A percentile compares a stretch with the other conserved stretches of the same genome.
Conservation (phyloP, 805 yeast genomes). For the Spencermartinsiella europaea region DNA sequence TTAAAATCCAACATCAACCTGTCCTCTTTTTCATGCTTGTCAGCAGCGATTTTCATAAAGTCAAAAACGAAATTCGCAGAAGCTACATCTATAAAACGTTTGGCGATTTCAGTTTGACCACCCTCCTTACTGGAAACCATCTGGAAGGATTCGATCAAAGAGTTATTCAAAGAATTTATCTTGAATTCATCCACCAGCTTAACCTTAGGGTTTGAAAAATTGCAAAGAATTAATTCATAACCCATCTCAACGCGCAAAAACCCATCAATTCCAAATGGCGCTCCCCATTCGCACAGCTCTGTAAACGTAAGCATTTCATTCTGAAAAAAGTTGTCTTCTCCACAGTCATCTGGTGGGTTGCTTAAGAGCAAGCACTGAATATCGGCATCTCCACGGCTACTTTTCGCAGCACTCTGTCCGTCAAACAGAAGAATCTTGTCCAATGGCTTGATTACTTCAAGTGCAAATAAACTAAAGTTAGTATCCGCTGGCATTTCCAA, state of each 20-base stretch:
- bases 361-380: constrained; percentile 40
- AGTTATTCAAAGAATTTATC: not conserved
- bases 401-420: constrained; percentile 63
- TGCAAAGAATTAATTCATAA: constrained; percentile 54
- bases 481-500: not conserved
- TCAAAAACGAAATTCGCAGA: constrained; percentile 39
- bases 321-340: constrained; percentile 25
- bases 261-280: constrained; percentile 52
- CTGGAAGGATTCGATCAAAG: not conserved
- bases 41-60: constrained; percentile 41
- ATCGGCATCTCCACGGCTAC: constrained; percentile 55
- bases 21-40: constrained; percentile 44
- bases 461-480: constrained; percentile 31
- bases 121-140: constrained; percentile 21
- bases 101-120: constrained; percentile 24
- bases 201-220: constrained; percentile 41
- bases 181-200: constrained; percentile 34
- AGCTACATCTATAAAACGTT: constrained; percentile 21
- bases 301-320: constrained; percentile 45
- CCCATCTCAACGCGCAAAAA: constrained; percentile 54
- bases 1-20: constrained; percentile 51
- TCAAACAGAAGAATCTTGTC: constrained; percentile 47
- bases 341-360: constrained; percentile 28
- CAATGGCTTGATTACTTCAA: constrained; percentile 43
- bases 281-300: constrained; percentile 50